Evolutionary conservation across 228 moss, liverwort and hornwort genomes (phyloP), one percentile per base, ranked within the genome.

Genomic region (Sphagnum fallax): DNA sequence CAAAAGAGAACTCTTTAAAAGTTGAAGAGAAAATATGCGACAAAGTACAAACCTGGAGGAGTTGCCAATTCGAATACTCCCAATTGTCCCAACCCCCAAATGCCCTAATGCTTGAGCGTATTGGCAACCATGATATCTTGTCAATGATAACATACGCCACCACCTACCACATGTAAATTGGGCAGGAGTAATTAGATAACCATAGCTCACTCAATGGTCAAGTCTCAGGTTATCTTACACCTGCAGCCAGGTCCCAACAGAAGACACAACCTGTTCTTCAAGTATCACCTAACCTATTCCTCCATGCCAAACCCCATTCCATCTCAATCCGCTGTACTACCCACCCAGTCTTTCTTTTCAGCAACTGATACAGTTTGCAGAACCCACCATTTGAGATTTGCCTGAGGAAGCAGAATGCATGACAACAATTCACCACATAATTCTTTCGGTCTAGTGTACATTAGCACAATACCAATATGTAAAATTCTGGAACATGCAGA

Each of bases 31-130:
- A 32, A 32, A 32, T 0, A 32, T 32, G 32, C 2, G 32, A 32
- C 57, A 49, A 6, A 65, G 50, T 59, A 60, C 82, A 76, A 73
- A 95, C 96, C 88, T 80, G 70, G 32, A 98, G 77, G 15, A 81
- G 75, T 64, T 80, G 84, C 97, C 97, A 98, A 66, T 87, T 85
- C 32, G 78, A 77, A 4, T 82, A 98, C 61, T 87, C 84, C 97
- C 97, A 98, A 67, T 81, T 91, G 77, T 85, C 89, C 83, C 84
- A 90, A 61, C 93, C 87, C 80, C 97, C 97, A 77, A 91, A 93
- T 64, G 93, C 97, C 74, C 81, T 80, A 69, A 98, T 88, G 64
- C 70, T 81, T 74, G 85, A 72, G 71, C 85, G 90, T 75, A 75
- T 53, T 16, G 91, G 97, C 78, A 87, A 78, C 90, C 91, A 90